A percentile compares a stretch with the other conserved stretches of the same genome.
These are phyloP conservation scores for Hymenoscyphus infarciens DNA, from an alignment of 2,329 filamentous ascomycete species.

Conservation along the genomic window DNA sequence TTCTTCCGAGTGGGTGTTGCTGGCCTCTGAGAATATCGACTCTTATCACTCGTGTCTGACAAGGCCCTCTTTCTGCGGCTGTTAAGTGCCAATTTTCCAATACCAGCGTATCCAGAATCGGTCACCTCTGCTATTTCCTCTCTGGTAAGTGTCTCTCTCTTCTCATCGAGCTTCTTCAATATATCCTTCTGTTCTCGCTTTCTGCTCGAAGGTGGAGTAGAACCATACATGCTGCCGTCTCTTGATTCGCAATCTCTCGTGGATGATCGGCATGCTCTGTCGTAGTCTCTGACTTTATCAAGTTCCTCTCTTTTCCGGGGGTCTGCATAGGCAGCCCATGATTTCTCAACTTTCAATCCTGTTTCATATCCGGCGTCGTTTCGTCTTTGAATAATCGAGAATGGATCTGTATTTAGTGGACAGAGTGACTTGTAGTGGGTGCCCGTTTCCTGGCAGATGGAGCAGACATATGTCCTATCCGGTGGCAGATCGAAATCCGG, in stretches of 20 bases:
- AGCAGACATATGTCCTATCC: conserved; percentile 35
- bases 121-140: not conserved
- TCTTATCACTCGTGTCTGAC: not conserved
- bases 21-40: not conserved
- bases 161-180: not conserved
- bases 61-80: conserved; percentile 5
- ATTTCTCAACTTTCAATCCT: not conserved
- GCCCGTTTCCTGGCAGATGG: conserved; percentile 36
- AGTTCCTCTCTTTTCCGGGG: conserved; percentile 3
- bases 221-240: not conserved
- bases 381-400: conserved; percentile 37
- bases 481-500: conserved; percentile 37
- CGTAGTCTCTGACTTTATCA: conserved; percentile 1
- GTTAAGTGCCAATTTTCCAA: not conserved
- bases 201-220: not conserved
- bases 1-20: conserved; percentile 5
- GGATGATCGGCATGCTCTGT: not conserved
- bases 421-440: conserved; percentile 39
- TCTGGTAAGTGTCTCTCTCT: not conserved
- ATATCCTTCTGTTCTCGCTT: not conserved
- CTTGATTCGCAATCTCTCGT: not conserved
- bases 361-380: conserved; percentile 18
- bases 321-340: not conserved
- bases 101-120: not conserved
- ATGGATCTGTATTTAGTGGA: conserved; percentile 35